Evolutionary conservation across 1,284 basidiomycete species (phyloP), one percentile per base, ranked within the genome.

Genomic region (Golubevia sp.): DNA sequence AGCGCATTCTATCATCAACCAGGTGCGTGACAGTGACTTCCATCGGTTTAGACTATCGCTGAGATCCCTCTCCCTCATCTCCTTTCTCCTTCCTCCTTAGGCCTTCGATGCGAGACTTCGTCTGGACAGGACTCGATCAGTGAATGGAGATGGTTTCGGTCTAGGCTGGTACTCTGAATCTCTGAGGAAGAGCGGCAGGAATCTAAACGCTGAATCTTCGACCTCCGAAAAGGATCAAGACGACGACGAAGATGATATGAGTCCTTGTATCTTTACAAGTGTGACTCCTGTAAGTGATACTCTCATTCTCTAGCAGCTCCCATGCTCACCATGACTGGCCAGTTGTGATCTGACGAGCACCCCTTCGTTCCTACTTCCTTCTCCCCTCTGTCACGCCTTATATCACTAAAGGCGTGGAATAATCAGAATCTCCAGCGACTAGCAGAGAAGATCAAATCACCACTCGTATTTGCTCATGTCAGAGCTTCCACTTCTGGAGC

Each of bases 231-330:
- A 30, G 50, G 1, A 23, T 6, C 87, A 88, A 20, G 88, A 89
- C 73, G 92, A 94, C 74, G 89, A 91, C 74, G 90, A 93, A 79
- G 87, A 93, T 30, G 91, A 92, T 53, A 88, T 87, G 67, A 90
- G 93, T 73, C 95, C 95, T 7, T 97, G 96, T 84, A 92, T 98
- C 66, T 98, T 97, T 85, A 97, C 94, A 57, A 92, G 92, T n/a
- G 91, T 97, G 20, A 94, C 93, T 3, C 95, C 93, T 3, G 93
- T 93, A 64, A 73, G 88, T 84, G 30, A n/a, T n/a, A n/a, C n/a
- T n/a, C n/a, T n/a, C n/a, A n/a, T n/a, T n/a, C n/a, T n/a, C n/a
- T n/a, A n/a, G n/a, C n/a, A n/a, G n/a, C n/a, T n/a, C n/a, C n/a
- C n/a, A n/a, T n/a, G n/a, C n/a, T n/a, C n/a, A n/a, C n/a, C n/a